Base-by-base conservation (phyloP, 768 basidiomycete genomes). In the Podaxis sp. region DNA sequence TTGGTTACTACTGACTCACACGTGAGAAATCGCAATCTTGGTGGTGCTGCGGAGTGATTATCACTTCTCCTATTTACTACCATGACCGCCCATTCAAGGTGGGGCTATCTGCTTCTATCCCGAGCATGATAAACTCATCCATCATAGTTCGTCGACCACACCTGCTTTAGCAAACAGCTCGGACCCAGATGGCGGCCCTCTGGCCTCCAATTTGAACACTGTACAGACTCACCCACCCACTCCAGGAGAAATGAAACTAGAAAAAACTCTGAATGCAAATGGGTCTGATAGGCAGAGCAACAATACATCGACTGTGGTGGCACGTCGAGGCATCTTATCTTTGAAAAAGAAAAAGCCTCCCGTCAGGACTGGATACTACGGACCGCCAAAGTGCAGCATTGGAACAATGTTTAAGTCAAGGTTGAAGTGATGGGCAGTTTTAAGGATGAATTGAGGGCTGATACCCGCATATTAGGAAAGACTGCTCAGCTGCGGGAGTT, bases 401-500 rank as follows among this genome's bases (percentile, higher is more conserved):
- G 64, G 64, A 4, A 65, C 55, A 9, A 51, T 52, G 55, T 65
- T 61, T 28, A 39, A 12, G 6, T 44, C 36, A 17, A 67, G 66
- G 63, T 62, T 24, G 19, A 40, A 24, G 17, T 6, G 8, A 24
- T 33, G 22, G 22, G 28, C 33, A 5, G 13, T 2, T 40, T 22
- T 39, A n/a, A 36, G 22, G 17, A 4, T 48, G 4, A 17, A 26
- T 13, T 28, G 49, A 11, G 48, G 30, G 30, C 24, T 30, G 42
- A 33, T 55, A 28, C 39, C 40, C 4, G 33, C 11, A 40, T 40
- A 19, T 39, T 63, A 78, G 77, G 64, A 65, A 70, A 19, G 71
- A 70, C 7, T 73, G 74, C 44, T 26, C 63, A 4, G 40, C 51
- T 0, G 65, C 66, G 1, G 69, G 72, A 0, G 65, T 80, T 2